Base-by-base conservation (phyloP, 2,329 filamentous ascomycete species). In the Tolypocladium guangdongense region DNA sequence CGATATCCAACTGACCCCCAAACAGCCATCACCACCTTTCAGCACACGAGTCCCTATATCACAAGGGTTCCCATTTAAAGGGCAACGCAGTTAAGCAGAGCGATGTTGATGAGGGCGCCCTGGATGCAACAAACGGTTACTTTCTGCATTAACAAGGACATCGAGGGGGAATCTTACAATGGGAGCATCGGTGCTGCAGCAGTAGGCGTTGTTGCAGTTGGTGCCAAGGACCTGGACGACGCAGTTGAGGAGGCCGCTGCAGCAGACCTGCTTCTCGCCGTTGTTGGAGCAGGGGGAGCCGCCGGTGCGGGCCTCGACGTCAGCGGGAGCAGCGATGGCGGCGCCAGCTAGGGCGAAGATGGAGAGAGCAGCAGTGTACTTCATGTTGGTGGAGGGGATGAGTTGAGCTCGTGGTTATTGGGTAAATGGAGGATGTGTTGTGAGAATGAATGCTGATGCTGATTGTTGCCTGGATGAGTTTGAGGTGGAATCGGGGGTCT, bases 311-410 rank as follows among this genome's bases (percentile, higher is more conserved):
- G 52, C 32, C 33, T 47, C 43, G 41, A 54, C 10, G 5, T 54
- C 53, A 7, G 52, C 8, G 37, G 53, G 53, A 7, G 49, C 53
- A 12, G 53, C 53, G 2, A 49, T 38, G 49, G 49, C 53, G 35
- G 49, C 22, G 18, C 36, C 38, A 8, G 49, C 53, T n/a, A 54
- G 24, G 30, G 53, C 38, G 18, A 54, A 14, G 24, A 54, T 20
- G 47, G 52, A 41, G 27, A 53, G 24, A n/a, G 38, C 47, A 36
- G 49, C 46, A 20, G 49, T 24, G 53, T 32, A 54, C 49, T 48
- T 46, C 53, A 54, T 54, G 16, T 48, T 54, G 35, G 43, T 33
- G 33, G 43, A 24, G n/a, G 41, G 41, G 22, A 14, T 16, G 41
- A 22, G 38, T 45, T 43, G 12, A 7, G 24, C 43, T 45, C 24